phyloP scores from a whole-genome alignment of 73 alveolate genomes.

The Paramecium octaurelia region DNA sequence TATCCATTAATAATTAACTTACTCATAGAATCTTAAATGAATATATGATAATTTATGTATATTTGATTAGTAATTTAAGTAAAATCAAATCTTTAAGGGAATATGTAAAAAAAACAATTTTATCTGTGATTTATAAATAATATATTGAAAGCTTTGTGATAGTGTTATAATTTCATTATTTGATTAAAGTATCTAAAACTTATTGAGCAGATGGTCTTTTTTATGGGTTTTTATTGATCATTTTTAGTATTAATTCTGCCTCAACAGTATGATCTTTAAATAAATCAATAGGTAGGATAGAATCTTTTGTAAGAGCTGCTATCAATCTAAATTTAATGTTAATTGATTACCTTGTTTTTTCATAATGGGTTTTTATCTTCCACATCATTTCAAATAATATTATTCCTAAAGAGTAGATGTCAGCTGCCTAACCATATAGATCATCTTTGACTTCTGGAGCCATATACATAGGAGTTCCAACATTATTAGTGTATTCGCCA shows the following conservation, averaged over 20 bases:
- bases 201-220: neutral
- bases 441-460: slow-evolving; percentile 34
- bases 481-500: neutral
- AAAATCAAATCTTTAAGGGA: too few relatives aligned
- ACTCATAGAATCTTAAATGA: too few relatives aligned
- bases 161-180: neutral
- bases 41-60: too few relatives aligned
- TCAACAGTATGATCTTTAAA: neutral
- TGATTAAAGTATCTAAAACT: neutral
- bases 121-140: neutral
- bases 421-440: neutral
- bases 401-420: slow-evolving; percentile 1
- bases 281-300: neutral
- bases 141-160: neutral
- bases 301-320: neutral
- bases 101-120: too few relatives aligned
- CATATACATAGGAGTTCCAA: slow-evolving; percentile 51
- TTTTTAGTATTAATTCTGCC: neutral
- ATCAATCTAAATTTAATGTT: neutral
- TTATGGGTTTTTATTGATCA: neutral
- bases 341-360: neutral
- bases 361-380: neutral
- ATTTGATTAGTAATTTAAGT: too few relatives aligned
- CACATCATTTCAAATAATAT: slow-evolving; percentile 17
- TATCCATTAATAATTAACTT: too few relatives aligned